Evolutionary conservation across 495 filamentous ascomycete species (phyloP).

Genomic region (Copromyces sp.): DNA sequence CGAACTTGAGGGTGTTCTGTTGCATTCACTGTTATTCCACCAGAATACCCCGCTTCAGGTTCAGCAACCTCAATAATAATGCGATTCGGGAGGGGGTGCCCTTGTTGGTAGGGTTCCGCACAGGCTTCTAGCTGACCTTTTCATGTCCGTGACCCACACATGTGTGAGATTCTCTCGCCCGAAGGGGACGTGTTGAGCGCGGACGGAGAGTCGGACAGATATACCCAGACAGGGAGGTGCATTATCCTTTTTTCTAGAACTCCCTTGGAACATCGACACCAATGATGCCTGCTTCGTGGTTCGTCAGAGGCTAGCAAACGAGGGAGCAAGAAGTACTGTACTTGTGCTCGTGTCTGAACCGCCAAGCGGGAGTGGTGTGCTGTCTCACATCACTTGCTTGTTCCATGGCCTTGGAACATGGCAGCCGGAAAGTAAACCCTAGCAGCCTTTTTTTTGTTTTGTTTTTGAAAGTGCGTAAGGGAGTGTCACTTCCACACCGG

Average conservation of each 20-base stretch:
- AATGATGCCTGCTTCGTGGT: not conserved
- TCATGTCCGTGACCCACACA: not conserved
- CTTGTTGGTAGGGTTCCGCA: not conserved
- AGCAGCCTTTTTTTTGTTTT: not conserved
- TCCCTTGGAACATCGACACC: not conserved
- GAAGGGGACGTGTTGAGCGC: not conserved
- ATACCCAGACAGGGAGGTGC: not conserved
- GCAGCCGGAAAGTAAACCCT: not conserved
- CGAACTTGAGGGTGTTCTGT: not conserved
- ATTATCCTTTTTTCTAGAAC: not conserved
- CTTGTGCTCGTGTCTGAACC: conserved; percentile 5
- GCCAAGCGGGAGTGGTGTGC: conserved; percentile 1
- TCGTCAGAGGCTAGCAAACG: not conserved
- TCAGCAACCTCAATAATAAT: not conserved
- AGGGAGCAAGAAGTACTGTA: not conserved
- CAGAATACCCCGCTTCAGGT: not conserved
- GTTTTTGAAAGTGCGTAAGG: not conserved
- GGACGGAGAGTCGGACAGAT: not conserved
- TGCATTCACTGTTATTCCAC: not conserved
- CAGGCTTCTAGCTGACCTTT: not conserved
- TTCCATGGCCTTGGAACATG: not conserved
- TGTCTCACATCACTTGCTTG: not conserved
- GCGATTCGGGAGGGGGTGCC: not conserved
- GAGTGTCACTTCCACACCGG: not conserved
- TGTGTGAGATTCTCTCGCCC: not conserved